Conservation (phyloP, 371 early-diverging fungal species). For the Capillidium heterosporum region DNA sequence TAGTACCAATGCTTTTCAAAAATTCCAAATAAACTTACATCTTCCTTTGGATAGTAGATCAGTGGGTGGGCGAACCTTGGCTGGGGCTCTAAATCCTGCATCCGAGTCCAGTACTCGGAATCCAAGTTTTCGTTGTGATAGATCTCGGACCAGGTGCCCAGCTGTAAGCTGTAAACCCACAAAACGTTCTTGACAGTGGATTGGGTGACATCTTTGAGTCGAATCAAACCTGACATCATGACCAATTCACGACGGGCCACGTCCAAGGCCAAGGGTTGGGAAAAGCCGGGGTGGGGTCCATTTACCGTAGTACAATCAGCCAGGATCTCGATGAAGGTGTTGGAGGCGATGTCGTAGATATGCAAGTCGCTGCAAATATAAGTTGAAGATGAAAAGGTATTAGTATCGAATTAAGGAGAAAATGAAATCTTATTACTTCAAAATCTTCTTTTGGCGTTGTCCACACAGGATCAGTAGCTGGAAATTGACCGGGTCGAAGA, state of each 20-base stretch:
- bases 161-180: constrained; percentile 49
- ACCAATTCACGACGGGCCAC: constrained; percentile 53
- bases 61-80: constrained; percentile 80
- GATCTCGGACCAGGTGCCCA: constrained; percentile 50
- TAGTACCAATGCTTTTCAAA: neutral
- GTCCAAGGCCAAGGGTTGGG: constrained; percentile 74
- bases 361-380: constrained; percentile 41
- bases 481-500: constrained; percentile 47
- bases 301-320: constrained; percentile 44
- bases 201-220: constrained; percentile 20
- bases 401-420: neutral
- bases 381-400: neutral
- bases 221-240: constrained; percentile 51
- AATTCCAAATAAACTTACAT: constrained; percentile 6
- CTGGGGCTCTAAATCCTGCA: constrained; percentile 35
- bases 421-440: constrained; percentile 14
- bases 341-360: constrained; percentile 56
- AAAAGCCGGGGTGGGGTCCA: constrained; percentile 64
- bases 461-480: constrained; percentile 79
- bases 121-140: constrained; percentile 43
- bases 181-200: constrained; percentile 46
- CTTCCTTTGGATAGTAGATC: constrained; percentile 41
- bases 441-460: constrained; percentile 66
- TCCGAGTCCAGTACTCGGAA: constrained; percentile 21
- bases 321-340: constrained; percentile 45